Percentiles rank a stretch among this genome's conserved stretches.
These are phyloP conservation scores for Serendipita indica DNA, from an alignment of 768 basidiomycete genomes.

Conservation along the genomic window DNA sequence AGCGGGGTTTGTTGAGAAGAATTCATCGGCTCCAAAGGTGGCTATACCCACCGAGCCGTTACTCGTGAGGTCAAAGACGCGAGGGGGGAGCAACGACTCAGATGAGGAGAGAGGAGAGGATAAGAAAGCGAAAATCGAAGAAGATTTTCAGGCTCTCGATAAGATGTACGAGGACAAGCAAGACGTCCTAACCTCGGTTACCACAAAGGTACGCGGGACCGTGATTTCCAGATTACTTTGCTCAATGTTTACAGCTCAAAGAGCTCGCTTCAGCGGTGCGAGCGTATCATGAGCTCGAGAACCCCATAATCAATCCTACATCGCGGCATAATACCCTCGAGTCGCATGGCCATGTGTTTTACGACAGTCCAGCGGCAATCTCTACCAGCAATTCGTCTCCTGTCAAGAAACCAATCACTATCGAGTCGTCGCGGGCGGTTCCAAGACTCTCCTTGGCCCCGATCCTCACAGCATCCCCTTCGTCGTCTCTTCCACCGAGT, in stretches of 20 bases:
- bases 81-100: no score
- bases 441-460: not conserved
- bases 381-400: not conserved
- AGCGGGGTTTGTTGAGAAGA: not conserved
- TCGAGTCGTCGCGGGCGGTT: not conserved
- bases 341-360: not conserved
- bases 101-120: not conserved
- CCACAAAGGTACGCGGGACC: not conserved
- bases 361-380: not conserved
- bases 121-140: not conserved
- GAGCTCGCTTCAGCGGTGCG: not conserved
- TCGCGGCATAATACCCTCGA: slow-evolving; percentile 1
- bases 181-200: not conserved
- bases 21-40: not conserved
- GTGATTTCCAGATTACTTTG: not conserved
- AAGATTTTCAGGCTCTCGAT: not conserved
- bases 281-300: slow-evolving; percentile 8
- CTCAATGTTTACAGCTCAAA: not conserved
- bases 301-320: not conserved
- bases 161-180: slow-evolving; percentile 3
- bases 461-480: not conserved
- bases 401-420: not conserved
- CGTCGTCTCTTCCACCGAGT: not conserved
- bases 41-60: not conserved
- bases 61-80: not conserved